Conservation (phyloP, 495 filamentous ascomycete genomes). For the Aspergillus saccharolyticus region DNA sequence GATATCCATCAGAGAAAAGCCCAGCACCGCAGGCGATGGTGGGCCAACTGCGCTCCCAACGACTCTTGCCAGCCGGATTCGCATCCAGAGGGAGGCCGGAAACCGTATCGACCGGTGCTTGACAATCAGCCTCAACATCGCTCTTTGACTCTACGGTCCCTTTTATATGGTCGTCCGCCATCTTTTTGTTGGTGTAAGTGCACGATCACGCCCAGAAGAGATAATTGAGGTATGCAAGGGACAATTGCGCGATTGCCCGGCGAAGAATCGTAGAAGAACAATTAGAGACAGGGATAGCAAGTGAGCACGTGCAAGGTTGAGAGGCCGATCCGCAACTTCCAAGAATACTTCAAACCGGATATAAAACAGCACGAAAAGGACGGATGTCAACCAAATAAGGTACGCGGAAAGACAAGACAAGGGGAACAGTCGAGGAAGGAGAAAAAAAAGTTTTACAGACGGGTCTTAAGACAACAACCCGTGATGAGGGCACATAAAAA, state of each 20-base stretch:
- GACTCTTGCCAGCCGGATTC: constrained; percentile 27
- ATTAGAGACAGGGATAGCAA: not conserved
- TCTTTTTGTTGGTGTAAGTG: not conserved
- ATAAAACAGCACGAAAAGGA: not conserved
- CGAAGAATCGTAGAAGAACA: not conserved
- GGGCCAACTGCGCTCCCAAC: constrained; percentile 60
- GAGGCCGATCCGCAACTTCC: not conserved
- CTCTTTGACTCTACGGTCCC: not conserved
- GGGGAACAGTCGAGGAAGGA: not conserved
- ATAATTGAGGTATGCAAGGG: not conserved
- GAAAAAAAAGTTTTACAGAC: not conserved
- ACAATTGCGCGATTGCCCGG: not conserved
- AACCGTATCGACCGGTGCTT: constrained; percentile 15
- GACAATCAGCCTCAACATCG: constrained; percentile 7
- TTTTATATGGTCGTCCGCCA: not conserved
- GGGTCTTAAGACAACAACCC: not conserved
- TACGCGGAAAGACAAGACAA: not conserved
- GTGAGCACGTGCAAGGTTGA: not conserved
- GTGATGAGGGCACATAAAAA: not conserved
- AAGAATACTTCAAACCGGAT: too few species aligned
- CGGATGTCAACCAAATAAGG: not conserved
- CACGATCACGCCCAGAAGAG: not conserved
- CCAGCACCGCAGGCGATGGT: constrained; percentile 82
- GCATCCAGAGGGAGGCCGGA: not conserved
- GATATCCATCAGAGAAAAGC: constrained; percentile 85